These are phyloP conservation scores for Ophiosphaerella narmari DNA, from an alignment of 2,329 filamentous ascomycete genomes.

Conservation along the genomic window DNA sequence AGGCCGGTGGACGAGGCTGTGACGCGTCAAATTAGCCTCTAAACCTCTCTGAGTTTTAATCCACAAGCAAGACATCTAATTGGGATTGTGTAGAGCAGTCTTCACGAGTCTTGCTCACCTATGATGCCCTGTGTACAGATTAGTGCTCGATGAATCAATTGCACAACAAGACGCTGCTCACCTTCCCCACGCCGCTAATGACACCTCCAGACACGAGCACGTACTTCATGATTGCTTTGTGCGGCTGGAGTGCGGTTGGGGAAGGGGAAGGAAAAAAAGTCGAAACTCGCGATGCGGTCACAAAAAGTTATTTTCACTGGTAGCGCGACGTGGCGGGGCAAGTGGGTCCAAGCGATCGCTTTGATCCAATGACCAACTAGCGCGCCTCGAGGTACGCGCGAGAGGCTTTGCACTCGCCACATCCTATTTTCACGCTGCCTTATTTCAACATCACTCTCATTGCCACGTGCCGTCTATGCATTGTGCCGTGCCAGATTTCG, in stretches of 20 bases:
- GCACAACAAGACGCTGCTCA: constrained; percentile 47
- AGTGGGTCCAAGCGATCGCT: not conserved
- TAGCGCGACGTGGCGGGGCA: constrained; percentile 19
- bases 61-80: constrained; percentile 7
- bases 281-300: constrained; percentile 27
- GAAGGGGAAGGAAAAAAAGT: constrained; percentile 49
- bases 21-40: constrained; percentile 37
- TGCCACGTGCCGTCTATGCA: not conserved
- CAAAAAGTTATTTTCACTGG: constrained; percentile 31
- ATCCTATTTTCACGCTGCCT: not conserved
- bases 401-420: not conserved
- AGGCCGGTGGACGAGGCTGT: constrained; percentile 72
- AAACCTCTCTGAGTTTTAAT: not conserved
- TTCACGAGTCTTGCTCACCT: constrained; percentile 50
- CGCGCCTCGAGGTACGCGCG: not conserved
- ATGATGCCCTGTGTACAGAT: constrained; percentile 63
- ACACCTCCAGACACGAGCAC: constrained; percentile 76
- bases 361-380: not conserved
- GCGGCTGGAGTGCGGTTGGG: constrained; percentile 46
- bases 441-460: constrained; percentile 22
- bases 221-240: constrained; percentile 72
- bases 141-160: constrained; percentile 24
- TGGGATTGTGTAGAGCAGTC: not conserved
- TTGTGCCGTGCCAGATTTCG: not conserved
- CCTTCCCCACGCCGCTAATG: constrained; percentile 48